Conservation (phyloP, 2,329 filamentous ascomycete genomes). For the Malbranchea zuffiana region DNA sequence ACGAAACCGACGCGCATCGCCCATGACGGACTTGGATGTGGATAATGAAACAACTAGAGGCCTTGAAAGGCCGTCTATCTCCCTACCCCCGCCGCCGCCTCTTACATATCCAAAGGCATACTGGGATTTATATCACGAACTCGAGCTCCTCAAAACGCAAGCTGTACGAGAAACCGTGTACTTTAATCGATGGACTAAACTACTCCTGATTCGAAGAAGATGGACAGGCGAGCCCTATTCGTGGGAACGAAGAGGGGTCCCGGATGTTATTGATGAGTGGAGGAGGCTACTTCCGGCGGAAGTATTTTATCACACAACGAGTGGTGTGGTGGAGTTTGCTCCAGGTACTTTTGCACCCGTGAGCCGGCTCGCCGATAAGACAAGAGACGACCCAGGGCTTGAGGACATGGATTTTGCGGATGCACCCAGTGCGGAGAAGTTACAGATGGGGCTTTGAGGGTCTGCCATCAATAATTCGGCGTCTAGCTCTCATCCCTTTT, state of each 20-base stretch:
- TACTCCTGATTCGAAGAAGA: constrained; percentile 11
- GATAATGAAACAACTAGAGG: too few relatives aligned
- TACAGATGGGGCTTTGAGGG: too few relatives aligned
- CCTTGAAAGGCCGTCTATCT: neutral
- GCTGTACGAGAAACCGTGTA: constrained; percentile 10
- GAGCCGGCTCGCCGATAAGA: too few relatives aligned
- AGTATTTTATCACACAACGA: constrained; percentile 28
- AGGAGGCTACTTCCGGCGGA: constrained; percentile 35
- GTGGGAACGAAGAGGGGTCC: constrained; percentile 31
- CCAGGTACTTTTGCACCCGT: constrained; percentile 19
- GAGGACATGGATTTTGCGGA: too few relatives aligned
- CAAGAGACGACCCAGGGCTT: too few relatives aligned
- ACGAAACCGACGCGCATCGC: neutral
- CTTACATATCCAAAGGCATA: constrained; percentile 6
- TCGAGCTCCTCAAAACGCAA: constrained; percentile 9
- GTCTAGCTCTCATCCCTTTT: too few relatives aligned
- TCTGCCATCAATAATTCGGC: too few relatives aligned
- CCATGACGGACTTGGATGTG: neutral
- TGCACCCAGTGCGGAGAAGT: too few relatives aligned
- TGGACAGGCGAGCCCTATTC: constrained; percentile 14
- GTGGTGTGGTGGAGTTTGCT: constrained; percentile 33
- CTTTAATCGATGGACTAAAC: constrained; percentile 14
- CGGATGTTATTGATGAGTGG: constrained; percentile 40
- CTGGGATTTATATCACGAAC: constrained; percentile 11
- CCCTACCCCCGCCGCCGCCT: constrained; percentile 2